Evolutionary conservation across 257 asterid genomes (phyloP), one percentile per base, ranked within the genome.

Genomic region (Primulina eburnea): DNA sequence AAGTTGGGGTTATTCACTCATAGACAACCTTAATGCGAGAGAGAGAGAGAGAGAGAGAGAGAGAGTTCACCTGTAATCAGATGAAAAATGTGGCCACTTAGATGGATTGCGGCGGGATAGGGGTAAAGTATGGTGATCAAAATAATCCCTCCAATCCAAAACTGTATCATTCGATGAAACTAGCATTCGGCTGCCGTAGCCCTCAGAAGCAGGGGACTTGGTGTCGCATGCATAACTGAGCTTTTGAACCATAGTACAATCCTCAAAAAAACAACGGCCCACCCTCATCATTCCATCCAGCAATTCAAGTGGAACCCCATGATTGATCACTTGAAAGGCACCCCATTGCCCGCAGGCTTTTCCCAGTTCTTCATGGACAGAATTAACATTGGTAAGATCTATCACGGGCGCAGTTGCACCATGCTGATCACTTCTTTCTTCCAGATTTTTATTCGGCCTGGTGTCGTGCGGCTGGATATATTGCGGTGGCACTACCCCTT

Each of bases 141-240:
- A 86, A 73, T 84, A 93, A 73, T 93, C 99, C 71, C 99, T 87
- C 99, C 99, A 93, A 76, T 93, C 99, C 75, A 93, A 82, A 79
- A 89, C 91, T 1, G 89, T 76, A 38, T 90, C 89, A 53, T 89
- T 85, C 0, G 94, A 82, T 2, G 83, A 80, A 5, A 84, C 96
- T 18, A 93, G 80, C 97, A 93, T 89, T 6, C 92, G 80, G 81
- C 96, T 93, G 11, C 97, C 99, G 67, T 93, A 93, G 6, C 99
- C 99, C 77, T 93, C 91, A 0, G 99, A 85, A 64, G 99, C 96
- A 65, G 95, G 90, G 20, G 87, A 70, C 70, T 64, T 80, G 4
- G 92, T 78, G 43, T 89, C 89, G 40, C 96, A 86, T 1, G 90
- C 71, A 66, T 90, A 90, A 56, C 77, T 62, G 24, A 83, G 80